These are phyloP conservation scores for Boletus vermiculosoides DNA, from an alignment of 768 basidiomycete species.

Conservation along the genomic window DNA sequence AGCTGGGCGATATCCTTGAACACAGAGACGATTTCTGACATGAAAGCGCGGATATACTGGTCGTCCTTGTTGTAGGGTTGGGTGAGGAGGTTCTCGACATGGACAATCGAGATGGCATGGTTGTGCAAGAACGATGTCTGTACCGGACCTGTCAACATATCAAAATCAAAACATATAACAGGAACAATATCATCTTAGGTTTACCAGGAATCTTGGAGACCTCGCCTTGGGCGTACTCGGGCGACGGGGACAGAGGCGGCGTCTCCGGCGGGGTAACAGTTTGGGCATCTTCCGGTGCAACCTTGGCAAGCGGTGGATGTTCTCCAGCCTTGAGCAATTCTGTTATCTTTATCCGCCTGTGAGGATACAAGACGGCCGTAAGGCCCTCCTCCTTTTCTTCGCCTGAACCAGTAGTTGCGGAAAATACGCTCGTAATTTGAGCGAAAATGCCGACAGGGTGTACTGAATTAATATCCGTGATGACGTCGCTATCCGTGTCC, in stretches of 20 bases:
- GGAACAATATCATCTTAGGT: neutral
- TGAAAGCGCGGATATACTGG: slow-evolving; percentile 93
- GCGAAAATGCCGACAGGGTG: slow-evolving; percentile 95
- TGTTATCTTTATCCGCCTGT: slow-evolving; percentile 84
- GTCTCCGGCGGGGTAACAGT: slow-evolving; percentile 46
- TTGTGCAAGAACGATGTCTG: slow-evolving; percentile 85
- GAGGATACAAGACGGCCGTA: slow-evolving; percentile 94
- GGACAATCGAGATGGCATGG: slow-evolving; percentile 82
- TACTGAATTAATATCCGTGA: slow-evolving; percentile 83
- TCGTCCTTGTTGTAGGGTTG: slow-evolving; percentile 89
- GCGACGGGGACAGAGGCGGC: slow-evolving; percentile 33
- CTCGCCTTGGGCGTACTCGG: slow-evolving; percentile 24
- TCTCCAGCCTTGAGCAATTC: slow-evolving; percentile 75
- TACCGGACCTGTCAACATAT: slow-evolving; percentile 47
- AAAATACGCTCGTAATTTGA: slow-evolving; percentile 92
- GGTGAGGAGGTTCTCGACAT: slow-evolving; percentile 78
- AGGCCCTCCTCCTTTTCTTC: slow-evolving; percentile 82
- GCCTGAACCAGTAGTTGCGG: slow-evolving; percentile 50
- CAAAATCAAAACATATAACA: neutral
- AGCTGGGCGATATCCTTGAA: slow-evolving; percentile 99
- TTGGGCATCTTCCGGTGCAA: slow-evolving; percentile 39
- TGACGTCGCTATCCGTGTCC: slow-evolving; percentile 87
- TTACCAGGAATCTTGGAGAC: slow-evolving; percentile 27
- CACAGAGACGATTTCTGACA: slow-evolving; percentile 93
- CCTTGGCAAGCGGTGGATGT: slow-evolving; percentile 33